Conservation (phyloP, 176 grass and related monocot genomes). For the Poa annua region DNA sequence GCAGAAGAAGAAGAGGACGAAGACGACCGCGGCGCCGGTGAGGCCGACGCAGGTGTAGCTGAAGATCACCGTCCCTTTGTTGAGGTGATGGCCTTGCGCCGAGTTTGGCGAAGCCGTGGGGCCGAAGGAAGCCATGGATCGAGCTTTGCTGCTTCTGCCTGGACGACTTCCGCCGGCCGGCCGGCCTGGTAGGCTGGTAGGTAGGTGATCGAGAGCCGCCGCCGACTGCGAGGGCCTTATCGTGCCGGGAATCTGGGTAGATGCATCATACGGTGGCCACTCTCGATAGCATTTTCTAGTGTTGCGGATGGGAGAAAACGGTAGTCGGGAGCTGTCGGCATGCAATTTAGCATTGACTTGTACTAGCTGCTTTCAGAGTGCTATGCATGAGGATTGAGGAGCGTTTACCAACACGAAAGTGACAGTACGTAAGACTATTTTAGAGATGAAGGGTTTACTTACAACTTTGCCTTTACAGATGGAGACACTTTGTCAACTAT, state of each 20-base stretch:
- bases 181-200: not conserved
- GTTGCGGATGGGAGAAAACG: not conserved
- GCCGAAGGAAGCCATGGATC: slow-evolving; percentile 14
- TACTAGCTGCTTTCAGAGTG: not conserved
- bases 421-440: not conserved
- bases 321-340: not conserved
- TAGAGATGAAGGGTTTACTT: not conserved
- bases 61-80: slow-evolving; percentile 39
- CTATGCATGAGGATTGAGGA: not conserved
- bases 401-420: slow-evolving; percentile 1
- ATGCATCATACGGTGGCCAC: slow-evolving; percentile 13
- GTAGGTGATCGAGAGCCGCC: not conserved
- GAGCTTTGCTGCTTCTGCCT: not conserved
- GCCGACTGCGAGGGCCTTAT: not conserved
- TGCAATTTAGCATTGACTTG: slow-evolving; percentile 13
- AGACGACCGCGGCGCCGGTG: slow-evolving; percentile 20
- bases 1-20: slow-evolving; percentile 41
- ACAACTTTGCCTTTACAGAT: too few species aligned
- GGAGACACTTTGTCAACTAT: not conserved
- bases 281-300: not conserved
- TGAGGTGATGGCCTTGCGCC: not conserved
- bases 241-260: slow-evolving; percentile 5
- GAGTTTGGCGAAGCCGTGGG: not conserved
- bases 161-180: not conserved
- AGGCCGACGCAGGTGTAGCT: slow-evolving; percentile 50